phyloP scores from a whole-genome alignment of 768 basidiomycete species.

The Xanthoconium purpureum region DNA sequence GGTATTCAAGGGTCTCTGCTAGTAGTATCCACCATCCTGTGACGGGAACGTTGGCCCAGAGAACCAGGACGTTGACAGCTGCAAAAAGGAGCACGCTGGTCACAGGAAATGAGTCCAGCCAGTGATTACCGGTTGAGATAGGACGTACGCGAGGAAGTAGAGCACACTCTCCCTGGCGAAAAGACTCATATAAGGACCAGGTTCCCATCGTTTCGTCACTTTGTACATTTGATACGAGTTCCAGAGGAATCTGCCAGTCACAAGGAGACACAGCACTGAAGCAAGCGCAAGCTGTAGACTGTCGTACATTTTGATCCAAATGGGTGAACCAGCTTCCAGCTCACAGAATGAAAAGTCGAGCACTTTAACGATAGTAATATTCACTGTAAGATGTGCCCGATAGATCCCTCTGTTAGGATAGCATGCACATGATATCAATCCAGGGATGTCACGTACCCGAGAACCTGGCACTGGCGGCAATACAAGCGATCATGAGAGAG shows the following conservation, averaged over 20 bases:
- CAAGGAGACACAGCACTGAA: neutral
- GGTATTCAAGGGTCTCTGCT: neutral
- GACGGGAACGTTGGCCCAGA: neutral
- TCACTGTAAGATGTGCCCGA: neutral
- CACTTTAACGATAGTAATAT: neutral
- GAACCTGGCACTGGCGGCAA: neutral
- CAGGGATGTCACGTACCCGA: neutral
- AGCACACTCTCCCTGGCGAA: conserved; percentile 1
- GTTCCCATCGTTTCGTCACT: neutral
- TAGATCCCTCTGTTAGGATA: neutral
- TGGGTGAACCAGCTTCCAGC: neutral
- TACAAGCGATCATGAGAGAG: neutral
- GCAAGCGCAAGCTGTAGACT: neutral
- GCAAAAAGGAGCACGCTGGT: neutral
- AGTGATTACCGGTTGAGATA: neutral
- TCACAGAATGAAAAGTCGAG: conserved; percentile 1
- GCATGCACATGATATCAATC: neutral
- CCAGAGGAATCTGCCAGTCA: neutral
- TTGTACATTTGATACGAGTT: neutral
- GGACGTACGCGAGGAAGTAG: conserved; percentile 11
- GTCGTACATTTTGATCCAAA: neutral
- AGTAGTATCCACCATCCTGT: neutral
- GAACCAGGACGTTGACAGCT: neutral
- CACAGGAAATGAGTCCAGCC: neutral
- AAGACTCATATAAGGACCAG: neutral